phyloP scores from a whole-genome alignment of 202 grass and related monocot genomes.

The Carex arenaria region DNA sequence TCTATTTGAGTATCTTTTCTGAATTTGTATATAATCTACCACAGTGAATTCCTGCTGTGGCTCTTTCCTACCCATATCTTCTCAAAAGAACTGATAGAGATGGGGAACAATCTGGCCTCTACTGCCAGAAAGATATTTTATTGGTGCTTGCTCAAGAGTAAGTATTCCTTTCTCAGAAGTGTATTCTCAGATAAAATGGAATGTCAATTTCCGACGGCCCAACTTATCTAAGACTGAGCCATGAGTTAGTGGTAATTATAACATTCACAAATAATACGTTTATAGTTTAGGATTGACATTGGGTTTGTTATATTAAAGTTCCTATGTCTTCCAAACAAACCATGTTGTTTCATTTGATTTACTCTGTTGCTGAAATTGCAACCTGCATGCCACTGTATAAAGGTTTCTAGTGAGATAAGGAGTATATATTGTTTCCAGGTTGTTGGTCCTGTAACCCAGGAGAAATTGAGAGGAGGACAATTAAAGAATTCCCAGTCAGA shows the following conservation, averaged over 20 bases:
- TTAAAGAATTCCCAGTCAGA: neutral
- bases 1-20: neutral
- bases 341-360: too few species aligned
- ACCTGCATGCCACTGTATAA: too few species aligned
- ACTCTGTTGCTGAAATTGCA: neutral
- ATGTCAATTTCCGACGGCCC: too few species aligned
- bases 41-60: conserved; percentile 7
- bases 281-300: too few species aligned
- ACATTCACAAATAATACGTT: too few species aligned
- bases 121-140: neutral
- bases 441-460: neutral
- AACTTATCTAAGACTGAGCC: too few species aligned
- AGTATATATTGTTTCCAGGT: too few species aligned
- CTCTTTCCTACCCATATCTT: neutral
- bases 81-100: neutral
- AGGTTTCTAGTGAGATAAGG: too few species aligned
- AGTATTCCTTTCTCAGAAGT: neutral
- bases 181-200: neutral
- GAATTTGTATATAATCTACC: too few species aligned
- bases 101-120: conserved; percentile 2
- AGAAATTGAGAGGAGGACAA: neutral
- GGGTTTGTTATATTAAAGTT: neutral
- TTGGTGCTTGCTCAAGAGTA: conserved; percentile 6
- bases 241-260: too few species aligned
- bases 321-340: too few species aligned